phyloP scores from a whole-genome alignment of 768 basidiomycete species.

The Porpolomopsis calyptriformis region DNA sequence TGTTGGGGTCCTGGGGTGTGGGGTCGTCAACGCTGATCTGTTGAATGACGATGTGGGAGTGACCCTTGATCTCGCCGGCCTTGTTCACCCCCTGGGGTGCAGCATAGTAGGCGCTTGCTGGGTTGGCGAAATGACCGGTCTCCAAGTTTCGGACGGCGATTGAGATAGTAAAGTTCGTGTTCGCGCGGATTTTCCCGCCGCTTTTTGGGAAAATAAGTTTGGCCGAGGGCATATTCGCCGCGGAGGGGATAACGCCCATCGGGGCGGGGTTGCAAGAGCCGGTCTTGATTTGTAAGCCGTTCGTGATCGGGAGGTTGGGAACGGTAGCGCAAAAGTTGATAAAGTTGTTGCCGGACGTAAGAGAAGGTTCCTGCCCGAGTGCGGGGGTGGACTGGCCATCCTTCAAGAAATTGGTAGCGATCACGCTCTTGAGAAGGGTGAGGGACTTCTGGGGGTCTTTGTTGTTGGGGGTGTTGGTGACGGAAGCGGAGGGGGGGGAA shows the following conservation, averaged over 20 bases:
- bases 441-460: conserved; percentile 35
- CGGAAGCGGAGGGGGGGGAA: neutral
- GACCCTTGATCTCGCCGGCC: conserved; percentile 42
- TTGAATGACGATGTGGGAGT: conserved; percentile 52
- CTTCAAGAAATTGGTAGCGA: conserved; percentile 40
- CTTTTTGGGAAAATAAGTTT: conserved; percentile 38
- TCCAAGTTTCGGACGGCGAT: conserved; percentile 37
- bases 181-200: conserved; percentile 34
- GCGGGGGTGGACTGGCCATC: conserved; percentile 35
- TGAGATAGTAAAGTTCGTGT: conserved; percentile 39
- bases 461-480: conserved; percentile 11
- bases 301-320: conserved; percentile 38
- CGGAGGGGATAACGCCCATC: conserved; percentile 43
- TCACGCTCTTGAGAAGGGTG: conserved; percentile 41
- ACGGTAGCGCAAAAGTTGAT: conserved; percentile 43
- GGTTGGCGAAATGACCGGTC: conserved; percentile 46
- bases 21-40: conserved; percentile 32
- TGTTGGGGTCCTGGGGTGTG: conserved; percentile 36
- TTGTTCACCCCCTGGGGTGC: conserved; percentile 47
- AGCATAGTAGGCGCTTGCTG: conserved; percentile 41
- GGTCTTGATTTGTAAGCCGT: conserved; percentile 40
- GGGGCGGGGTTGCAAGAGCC: conserved; percentile 52
- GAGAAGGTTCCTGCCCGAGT: conserved; percentile 40
- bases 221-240: conserved; percentile 35
- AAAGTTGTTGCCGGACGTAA: conserved; percentile 51